Conservation (phyloP, 177 flowering plant genomes). For the Vitis hybrid region DNA sequence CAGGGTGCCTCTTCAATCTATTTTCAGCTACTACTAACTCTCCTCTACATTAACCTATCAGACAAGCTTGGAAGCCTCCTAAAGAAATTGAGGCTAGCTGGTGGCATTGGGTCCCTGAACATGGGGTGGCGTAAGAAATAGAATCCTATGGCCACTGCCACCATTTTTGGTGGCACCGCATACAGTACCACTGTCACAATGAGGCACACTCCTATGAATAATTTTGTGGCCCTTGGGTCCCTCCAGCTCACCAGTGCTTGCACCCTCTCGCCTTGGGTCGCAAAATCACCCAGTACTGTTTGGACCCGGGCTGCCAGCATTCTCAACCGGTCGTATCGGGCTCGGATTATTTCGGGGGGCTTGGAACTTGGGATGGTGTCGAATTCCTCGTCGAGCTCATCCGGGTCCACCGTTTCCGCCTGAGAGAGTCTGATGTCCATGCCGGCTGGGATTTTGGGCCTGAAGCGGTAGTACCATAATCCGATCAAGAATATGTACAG, state of each 20-base stretch:
- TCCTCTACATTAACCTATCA: slow-evolving; percentile 69
- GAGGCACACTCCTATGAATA: slow-evolving; percentile 76
- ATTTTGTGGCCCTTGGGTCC: slow-evolving; percentile 88
- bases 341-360: slow-evolving; percentile 65
- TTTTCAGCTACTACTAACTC: not conserved
- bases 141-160: slow-evolving; percentile 95
- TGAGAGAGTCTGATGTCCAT: slow-evolving; percentile 83
- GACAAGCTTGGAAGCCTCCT: slow-evolving; percentile 88
- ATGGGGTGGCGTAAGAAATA: slow-evolving; percentile 91
- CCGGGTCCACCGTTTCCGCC: slow-evolving; percentile 76
- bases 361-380: slow-evolving; percentile 73
- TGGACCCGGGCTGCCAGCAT: slow-evolving; percentile 80
- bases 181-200: slow-evolving; percentile 63
- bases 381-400: slow-evolving; percentile 93
- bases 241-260: slow-evolving; percentile 96
- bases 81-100: slow-evolving; percentile 85
- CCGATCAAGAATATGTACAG: slow-evolving; percentile 78
- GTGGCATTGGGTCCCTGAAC: slow-evolving; percentile 95
- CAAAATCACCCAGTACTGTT: slow-evolving; percentile 87
- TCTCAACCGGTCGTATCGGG: slow-evolving; percentile 81
- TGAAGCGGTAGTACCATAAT: slow-evolving; percentile 86
- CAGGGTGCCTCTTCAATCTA: not conserved
- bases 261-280: slow-evolving; percentile 88
- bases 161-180: slow-evolving; percentile 90
- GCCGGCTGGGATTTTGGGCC: slow-evolving; percentile 81